Conservation (phyloP, 257 asterid species). For the Fraxinus pennsylvanica region DNA sequence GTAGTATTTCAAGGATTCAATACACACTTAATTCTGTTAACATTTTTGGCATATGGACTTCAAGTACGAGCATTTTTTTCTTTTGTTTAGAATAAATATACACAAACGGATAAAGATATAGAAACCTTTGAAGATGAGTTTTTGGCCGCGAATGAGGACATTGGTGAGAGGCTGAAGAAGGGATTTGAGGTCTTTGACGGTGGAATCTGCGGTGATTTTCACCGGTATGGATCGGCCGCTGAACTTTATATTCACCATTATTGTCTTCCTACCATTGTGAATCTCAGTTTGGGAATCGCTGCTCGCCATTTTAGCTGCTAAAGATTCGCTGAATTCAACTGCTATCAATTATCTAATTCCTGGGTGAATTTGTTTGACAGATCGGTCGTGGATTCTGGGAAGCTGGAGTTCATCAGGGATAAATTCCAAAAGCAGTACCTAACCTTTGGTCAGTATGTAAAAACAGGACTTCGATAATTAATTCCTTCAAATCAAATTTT, state of each 20-base stretch:
- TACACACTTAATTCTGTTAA: neutral
- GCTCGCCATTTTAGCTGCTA: neutral
- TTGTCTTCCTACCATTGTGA: conserved; percentile 11
- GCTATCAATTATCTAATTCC: neutral
- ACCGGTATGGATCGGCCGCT: conserved; percentile 67
- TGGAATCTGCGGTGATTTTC: conserved; percentile 46
- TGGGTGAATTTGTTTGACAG: neutral
- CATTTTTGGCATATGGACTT: neutral
- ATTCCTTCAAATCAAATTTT: too few species aligned
- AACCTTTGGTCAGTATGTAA: neutral
- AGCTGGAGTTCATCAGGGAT: neutral
- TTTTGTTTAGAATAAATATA: neutral
- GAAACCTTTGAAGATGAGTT: conserved; percentile 81
- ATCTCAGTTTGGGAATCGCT: conserved; percentile 8
- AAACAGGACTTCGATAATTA: neutral
- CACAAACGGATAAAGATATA: neutral
- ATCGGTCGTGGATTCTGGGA: neutral
- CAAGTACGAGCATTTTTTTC: neutral
- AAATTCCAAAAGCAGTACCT: neutral
- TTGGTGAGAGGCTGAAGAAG: conserved; percentile 73
- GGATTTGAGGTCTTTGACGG: conserved; percentile 66
- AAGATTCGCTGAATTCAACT: conserved; percentile 2
- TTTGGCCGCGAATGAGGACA: conserved; percentile 95
- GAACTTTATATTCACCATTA: conserved; percentile 60
- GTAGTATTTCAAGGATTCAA: conserved; percentile 5